Base-by-base conservation (phyloP, 352 stramenopile species). In the Pythium pyrilobum region DNA sequence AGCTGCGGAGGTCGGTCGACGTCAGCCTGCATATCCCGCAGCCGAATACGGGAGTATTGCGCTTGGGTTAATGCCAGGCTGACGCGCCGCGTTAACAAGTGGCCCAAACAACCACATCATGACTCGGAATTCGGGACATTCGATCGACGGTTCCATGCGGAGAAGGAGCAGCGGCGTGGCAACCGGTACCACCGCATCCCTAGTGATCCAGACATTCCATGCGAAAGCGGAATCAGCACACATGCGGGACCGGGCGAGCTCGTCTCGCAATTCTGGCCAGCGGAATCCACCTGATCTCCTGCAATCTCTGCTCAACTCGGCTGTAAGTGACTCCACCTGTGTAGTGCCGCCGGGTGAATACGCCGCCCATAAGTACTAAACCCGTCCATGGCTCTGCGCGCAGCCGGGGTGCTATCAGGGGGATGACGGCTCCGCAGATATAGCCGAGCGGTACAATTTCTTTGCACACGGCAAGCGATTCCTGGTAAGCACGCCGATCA, bases 391-490 rank as follows among this genome's bases (percentile, higher is more conserved):
- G 27, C 32, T 34, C 11, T 31, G n/a, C 20, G 5, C n/a, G n/a
- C 34, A 82, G 69, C 73, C 76, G 1, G 67, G 68, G 1, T 77
- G 59, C 46, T 84, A 84, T 59, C 53, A 63, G n/a, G 66, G 62
- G 37, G 72, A 86, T 29, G 75, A 86, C 40, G 71, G 75, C 11
- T 81, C 69, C 4, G 46, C 54, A 39, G 69, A 81, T 42, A 66
- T 84, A n/a, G 59, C 56, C 1, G 69, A 84, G 29, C 59, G 71
- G 24, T 86, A 87, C 62, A 87, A 87, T 37, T 85, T 85, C 47
- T 87, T 74, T 24, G 77, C 42, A 4, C 74, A 85, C 18, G 67
- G 74, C 6, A 81, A 81, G 29, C 70, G 70, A 21, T 85, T 84
- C 40, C 37, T 85, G 50, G 75, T 86, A 52, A 28, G 49, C 24